Evolutionary conservation across 306 rosid species (phyloP).

Genomic region (Quercus robur): DNA sequence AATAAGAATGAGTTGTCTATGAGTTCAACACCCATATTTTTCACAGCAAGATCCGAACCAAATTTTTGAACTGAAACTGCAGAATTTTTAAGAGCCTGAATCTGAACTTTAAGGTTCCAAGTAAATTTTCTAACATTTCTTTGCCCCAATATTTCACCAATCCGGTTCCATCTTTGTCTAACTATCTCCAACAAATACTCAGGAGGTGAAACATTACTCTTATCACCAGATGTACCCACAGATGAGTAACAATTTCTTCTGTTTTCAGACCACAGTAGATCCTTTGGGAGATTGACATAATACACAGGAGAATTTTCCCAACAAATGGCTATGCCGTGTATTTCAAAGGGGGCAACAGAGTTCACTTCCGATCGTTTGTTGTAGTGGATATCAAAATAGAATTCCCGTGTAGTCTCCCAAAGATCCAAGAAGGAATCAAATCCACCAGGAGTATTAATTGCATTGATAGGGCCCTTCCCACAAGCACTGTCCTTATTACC

Average conservation of each 20-base stretch:
- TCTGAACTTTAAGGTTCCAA: constrained; percentile 89
- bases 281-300: constrained; percentile 81
- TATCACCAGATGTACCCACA: constrained; percentile 38
- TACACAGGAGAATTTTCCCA: constrained; percentile 90
- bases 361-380: constrained; percentile 62
- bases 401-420: constrained; percentile 68
- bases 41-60: constrained; percentile 46
- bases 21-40: constrained; percentile 48
- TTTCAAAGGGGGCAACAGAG: constrained; percentile 66
- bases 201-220: constrained; percentile 37
- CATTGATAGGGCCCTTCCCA: constrained; percentile 75
- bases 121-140: constrained; percentile 59
- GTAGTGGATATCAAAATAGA: constrained; percentile 81
- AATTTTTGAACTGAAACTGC: constrained; percentile 72
- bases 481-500: constrained; percentile 28
- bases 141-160: constrained; percentile 62
- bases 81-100: constrained; percentile 78
- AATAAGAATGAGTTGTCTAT: constrained; percentile 57
- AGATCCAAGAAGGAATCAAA: constrained; percentile 83
- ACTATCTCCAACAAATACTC: constrained; percentile 48
- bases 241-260: constrained; percentile 34
- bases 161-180: constrained; percentile 66
- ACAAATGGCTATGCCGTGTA: constrained; percentile 86
- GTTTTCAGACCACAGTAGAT: constrained; percentile 56
- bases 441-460: constrained; percentile 62